phyloP scores from a whole-genome alignment of 2,329 filamentous ascomycete genomes.

The Laburnicola sp. region DNA sequence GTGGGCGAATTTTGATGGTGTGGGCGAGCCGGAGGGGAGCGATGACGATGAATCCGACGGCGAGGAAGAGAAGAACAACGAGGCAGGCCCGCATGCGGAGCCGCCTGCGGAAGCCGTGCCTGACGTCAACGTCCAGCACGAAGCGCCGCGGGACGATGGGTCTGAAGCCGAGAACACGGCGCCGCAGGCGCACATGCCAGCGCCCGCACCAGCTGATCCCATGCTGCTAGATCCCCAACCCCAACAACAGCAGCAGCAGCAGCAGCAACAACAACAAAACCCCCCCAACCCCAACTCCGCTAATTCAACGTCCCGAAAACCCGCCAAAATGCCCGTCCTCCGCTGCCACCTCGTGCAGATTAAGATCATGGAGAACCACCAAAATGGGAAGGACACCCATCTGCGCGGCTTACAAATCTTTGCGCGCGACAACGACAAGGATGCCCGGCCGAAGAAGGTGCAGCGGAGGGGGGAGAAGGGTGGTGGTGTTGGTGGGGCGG shows the following conservation, averaged over 20 bases:
- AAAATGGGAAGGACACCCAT: conserved; percentile 99
- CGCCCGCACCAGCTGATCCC: conserved; percentile 1
- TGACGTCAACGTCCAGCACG: background rate
- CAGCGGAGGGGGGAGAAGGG: conserved; percentile 20
- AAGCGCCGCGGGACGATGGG: conserved; percentile 2
- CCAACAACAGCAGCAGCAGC: conserved; percentile 4
- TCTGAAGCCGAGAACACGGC: conserved; percentile 27
- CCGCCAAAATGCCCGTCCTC: conserved; percentile 71
- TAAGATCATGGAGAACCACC: conserved; percentile 91
- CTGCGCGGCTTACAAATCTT: conserved; percentile 90
- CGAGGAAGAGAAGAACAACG: conserved; percentile 25
- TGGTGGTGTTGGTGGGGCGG: conserved; percentile 12
- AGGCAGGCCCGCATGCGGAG: conserved; percentile 6
- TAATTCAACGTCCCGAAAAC: conserved; percentile 36
- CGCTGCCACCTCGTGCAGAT: conserved; percentile 90
- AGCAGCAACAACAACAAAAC: conserved; percentile 5
- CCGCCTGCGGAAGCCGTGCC: conserved; percentile 12
- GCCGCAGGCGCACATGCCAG: background rate
- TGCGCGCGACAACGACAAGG: conserved; percentile 49
- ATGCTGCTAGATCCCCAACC: conserved; percentile 2
- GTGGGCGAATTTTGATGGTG: conserved; percentile 71
- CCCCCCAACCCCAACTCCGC: conserved; percentile 1
- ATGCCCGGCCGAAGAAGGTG: conserved; percentile 14
- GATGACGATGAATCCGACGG: conserved; percentile 22
- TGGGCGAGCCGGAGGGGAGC: conserved; percentile 51